These are phyloP conservation scores for Drechslerella coelobrocha DNA, from an alignment of 2,329 filamentous ascomycete species.

Conservation along the genomic window DNA sequence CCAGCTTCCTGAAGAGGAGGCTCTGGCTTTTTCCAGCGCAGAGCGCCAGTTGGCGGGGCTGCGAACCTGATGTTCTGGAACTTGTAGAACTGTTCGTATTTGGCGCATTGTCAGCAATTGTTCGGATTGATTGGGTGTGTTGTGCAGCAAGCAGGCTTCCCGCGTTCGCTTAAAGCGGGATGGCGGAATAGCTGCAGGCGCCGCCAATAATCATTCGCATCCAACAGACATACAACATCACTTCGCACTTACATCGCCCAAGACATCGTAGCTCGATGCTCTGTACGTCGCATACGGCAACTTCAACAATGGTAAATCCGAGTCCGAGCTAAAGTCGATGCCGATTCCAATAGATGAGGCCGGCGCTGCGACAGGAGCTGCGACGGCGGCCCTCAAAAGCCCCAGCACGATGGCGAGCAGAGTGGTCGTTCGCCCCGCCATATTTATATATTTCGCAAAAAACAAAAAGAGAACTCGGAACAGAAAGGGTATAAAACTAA, in stretches of 20 bases:
- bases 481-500: constrained; percentile 6
- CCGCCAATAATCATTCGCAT: background rate
- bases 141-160: background rate
- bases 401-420: constrained; percentile 27
- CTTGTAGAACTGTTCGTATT: constrained; percentile 56
- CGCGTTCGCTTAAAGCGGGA: background rate
- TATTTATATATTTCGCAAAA: constrained; percentile 9
- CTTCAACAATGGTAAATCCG: constrained; percentile 55
- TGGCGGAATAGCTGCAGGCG: background rate
- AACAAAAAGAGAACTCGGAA: background rate
- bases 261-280: constrained; percentile 55
- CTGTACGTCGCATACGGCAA: constrained; percentile 57
- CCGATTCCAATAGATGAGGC: constrained; percentile 47
- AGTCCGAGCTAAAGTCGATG: constrained; percentile 50
- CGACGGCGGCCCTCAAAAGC: constrained; percentile 16
- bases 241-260: constrained; percentile 54
- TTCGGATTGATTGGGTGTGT: background rate
- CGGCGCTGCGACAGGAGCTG: constrained; percentile 28
- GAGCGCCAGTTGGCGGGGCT: constrained; percentile 59
- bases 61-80: constrained; percentile 62
- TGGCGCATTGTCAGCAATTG: constrained; percentile 27
- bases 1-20: constrained; percentile 56
- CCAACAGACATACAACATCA: background rate
- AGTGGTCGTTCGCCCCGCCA: constrained; percentile 20
- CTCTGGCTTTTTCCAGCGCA: constrained; percentile 60